phyloP scores from a whole-genome alignment of 1,284 basidiomycete species.

The Melanopsichium pennsylvanicum region DNA sequence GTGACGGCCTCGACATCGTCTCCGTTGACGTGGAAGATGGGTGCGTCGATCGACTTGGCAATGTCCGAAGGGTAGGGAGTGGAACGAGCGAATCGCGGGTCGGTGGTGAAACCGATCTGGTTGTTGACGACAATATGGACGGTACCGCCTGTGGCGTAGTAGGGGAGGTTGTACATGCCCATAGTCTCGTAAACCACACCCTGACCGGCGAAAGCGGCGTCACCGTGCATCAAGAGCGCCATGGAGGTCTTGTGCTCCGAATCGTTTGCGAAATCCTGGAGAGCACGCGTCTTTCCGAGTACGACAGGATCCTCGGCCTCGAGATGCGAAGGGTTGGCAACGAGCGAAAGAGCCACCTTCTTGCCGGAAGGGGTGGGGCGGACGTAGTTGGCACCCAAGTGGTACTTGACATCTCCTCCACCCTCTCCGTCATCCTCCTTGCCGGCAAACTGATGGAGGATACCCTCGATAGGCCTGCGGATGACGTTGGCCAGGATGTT shows the following conservation, averaged over 20 bases:
- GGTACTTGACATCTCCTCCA: constrained; percentile 98
- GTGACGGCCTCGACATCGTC: constrained; percentile 95
- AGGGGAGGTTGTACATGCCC: constrained; percentile 94
- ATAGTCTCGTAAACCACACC: constrained; percentile 99
- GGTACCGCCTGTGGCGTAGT: constrained; percentile 96
- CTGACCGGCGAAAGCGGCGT: constrained; percentile 98
- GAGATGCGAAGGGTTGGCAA: constrained; percentile 97
- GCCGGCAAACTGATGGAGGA: constrained; percentile 93
- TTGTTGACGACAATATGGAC: constrained; percentile 99
- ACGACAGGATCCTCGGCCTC: constrained; percentile 98
- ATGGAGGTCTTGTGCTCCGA: constrained; percentile 72
- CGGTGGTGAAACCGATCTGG: constrained; percentile 99
- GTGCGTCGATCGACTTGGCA: constrained; percentile 96
- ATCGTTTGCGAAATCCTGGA: constrained; percentile 94
- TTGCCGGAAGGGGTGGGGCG: constrained; percentile 97
- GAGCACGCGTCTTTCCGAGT: constrained; percentile 93
- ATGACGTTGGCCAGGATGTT: constrained; percentile 99
- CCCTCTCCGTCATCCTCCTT: constrained; percentile 67
- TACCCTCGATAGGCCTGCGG: constrained; percentile 96
- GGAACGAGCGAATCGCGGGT: constrained; percentile 94
- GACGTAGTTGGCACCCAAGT: constrained; percentile 98
- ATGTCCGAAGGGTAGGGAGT: constrained; percentile 99
- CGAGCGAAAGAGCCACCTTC: constrained; percentile 95
- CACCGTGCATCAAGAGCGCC: constrained; percentile 94
- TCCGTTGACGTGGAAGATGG: constrained; percentile 99